Evolutionary conservation across 306 rosid genomes (phyloP).

Genomic region (Malus orientalis): DNA sequence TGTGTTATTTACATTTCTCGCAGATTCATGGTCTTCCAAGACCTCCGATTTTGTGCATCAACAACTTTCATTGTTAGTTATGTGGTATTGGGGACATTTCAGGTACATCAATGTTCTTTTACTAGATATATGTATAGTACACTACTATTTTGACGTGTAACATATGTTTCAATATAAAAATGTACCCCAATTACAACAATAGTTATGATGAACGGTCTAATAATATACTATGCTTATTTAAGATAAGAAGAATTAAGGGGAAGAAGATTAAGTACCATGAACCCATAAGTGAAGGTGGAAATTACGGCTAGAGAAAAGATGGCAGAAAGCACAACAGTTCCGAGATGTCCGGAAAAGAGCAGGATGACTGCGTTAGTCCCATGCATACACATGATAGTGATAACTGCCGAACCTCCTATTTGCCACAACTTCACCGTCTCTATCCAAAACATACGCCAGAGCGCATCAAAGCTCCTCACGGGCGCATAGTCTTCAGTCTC

Average conservation of each 20-base stretch:
- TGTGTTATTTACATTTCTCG: no score
- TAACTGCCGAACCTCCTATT: conserved; percentile 12
- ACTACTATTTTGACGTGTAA: not conserved
- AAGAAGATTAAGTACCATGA: conserved; percentile 21
- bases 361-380: conserved; percentile 39
- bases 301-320: conserved; percentile 50
- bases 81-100: no score
- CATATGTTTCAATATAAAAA: no score
- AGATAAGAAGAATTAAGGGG: not conserved
- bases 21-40: no score
- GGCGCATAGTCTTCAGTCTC: conserved; percentile 7
- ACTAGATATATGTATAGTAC: no score
- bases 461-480: conserved; percentile 7
- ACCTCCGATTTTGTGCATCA: no score
- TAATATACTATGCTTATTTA: not conserved
- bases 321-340: conserved; percentile 55
- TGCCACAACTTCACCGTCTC: conserved; percentile 31
- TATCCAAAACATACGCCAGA: conserved; percentile 14
- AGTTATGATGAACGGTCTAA: not conserved
- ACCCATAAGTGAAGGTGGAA: conserved; percentile 57
- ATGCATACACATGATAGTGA: conserved; percentile 25
- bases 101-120: no score
- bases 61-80: no score
- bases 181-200: not conserved
- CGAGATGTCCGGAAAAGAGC: conserved; percentile 63